Evolutionary conservation across 2,329 filamentous ascomycete species (phyloP), one percentile per base, ranked within the genome.

Genomic region (Verticillium tricorpus): DNA sequence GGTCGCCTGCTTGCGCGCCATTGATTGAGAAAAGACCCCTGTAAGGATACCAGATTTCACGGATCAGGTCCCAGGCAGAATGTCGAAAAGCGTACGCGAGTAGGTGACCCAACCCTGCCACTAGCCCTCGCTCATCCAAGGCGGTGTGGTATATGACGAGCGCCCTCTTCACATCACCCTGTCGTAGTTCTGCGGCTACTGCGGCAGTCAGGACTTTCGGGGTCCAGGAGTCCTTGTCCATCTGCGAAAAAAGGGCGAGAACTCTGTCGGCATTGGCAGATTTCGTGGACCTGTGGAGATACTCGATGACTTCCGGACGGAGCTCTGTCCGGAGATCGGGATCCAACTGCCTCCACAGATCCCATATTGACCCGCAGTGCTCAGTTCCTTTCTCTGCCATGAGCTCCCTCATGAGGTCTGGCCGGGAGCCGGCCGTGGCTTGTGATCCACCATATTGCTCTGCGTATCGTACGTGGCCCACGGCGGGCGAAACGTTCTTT

Each of bases 221-320:
- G 17, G 76, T 74, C 81, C 80, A 83, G 7, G 70, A 61, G 0
- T 72, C 65, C 2, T 66, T 39, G 0, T 73, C 67, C 2, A 81
- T 68, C 34, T 75, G 69, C 2, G 71, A 70, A 58, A 84, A 82
- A 2, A 85, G 63, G 2, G 78, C 73, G 4, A 76, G 69, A n/a
- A 82, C 74, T 61, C 81, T 77, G 67, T 74, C 74, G 1, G 76
- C 77, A 57, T 84, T 80, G 3, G 78, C 70, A 9, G 76, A 66
- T n/a, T 77, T 75, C 5, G 68, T 69, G 3, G 81, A 82, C 17
- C 67, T 72, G 6, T 78, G 72, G 11, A 85, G 74, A 56, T 80
- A 79, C 2, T 71, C 60, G 1, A 84, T 65, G 22, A 83, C 72
- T 2, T 67, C 57, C 2, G 66, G 69, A 2, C 71, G 71, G 14